Conservation (phyloP, 306 rosid genomes). For the Vigna trinervia region DNA sequence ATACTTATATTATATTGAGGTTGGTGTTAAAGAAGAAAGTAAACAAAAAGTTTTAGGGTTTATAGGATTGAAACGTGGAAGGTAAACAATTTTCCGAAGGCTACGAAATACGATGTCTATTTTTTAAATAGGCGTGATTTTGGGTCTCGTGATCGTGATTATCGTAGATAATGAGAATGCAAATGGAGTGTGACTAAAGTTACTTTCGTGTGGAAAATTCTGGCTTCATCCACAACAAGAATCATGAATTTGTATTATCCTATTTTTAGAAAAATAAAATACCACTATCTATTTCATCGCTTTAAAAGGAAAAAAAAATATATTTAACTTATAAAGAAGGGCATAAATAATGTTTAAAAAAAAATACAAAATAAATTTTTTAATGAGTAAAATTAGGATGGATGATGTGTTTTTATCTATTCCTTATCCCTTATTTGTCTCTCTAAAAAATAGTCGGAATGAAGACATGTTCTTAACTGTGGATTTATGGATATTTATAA, state of each 20-base stretch:
- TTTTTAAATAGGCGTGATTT: background rate
- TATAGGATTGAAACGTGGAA: slow-evolving; percentile 7
- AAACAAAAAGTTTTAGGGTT: background rate
- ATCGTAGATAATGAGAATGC: background rate
- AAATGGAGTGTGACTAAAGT: background rate
- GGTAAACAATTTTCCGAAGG: background rate
- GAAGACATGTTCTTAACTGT: too few relatives aligned
- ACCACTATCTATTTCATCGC: too few relatives aligned
- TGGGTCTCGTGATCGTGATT: background rate
- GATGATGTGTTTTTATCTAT: too few relatives aligned
- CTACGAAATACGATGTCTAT: background rate
- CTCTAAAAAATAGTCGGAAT: too few relatives aligned
- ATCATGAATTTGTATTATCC: background rate
- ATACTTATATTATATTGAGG: background rate
- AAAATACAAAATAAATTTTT: too few relatives aligned
- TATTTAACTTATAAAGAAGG: too few relatives aligned
- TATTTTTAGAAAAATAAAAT: too few relatives aligned
- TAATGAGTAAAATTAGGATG: too few relatives aligned
- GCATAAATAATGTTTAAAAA: too few relatives aligned
- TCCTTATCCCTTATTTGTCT: too few relatives aligned
- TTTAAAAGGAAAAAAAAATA: too few relatives aligned
- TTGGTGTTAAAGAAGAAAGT: background rate
- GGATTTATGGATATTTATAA: too few relatives aligned
- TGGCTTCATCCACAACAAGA: slow-evolving; percentile 6
- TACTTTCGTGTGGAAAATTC: slow-evolving; percentile 5